Conservation (phyloP, 2,329 filamentous ascomycete genomes). For the Cercospora beticola region DNA sequence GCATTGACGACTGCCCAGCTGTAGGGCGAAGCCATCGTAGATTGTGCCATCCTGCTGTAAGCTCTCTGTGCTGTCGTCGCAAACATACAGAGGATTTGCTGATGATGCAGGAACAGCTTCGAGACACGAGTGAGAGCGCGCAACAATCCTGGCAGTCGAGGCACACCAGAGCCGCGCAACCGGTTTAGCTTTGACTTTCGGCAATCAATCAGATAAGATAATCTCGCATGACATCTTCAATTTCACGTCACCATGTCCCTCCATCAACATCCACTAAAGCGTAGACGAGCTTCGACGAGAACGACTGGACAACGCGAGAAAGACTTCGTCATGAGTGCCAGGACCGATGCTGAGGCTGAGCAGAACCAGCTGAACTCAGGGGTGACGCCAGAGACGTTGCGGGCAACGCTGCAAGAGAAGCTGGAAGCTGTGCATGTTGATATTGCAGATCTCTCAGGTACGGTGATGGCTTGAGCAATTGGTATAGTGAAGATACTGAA, state of each 20-base stretch:
- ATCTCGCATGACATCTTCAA: conserved; percentile 1
- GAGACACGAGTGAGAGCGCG: background rate
- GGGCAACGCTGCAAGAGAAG: conserved; percentile 65
- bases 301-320: conserved; percentile 3
- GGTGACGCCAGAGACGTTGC: conserved; percentile 73
- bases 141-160: background rate
- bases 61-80: conserved; percentile 13
- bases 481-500: background rate
- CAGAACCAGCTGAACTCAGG: conserved; percentile 53
- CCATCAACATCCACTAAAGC: conserved; percentile 1
- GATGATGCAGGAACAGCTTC: background rate
- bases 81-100: conserved; percentile 15
- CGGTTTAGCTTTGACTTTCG: background rate
- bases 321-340: conserved; percentile 43
- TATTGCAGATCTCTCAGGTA: conserved; percentile 91
- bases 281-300: conserved; percentile 6
- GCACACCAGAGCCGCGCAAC: background rate
- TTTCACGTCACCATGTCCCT: conserved; percentile 3
- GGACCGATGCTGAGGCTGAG: conserved; percentile 44
- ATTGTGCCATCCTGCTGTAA: conserved; percentile 43
- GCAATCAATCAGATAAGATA: conserved; percentile 9
- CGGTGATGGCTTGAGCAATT: conserved; percentile 22
- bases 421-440: conserved; percentile 77
- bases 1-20: conserved; percentile 69
- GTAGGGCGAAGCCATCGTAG: conserved; percentile 56